Evolutionary conservation across 306 rosid species (phyloP).

Genomic region (Cicer chorassanicum): DNA sequence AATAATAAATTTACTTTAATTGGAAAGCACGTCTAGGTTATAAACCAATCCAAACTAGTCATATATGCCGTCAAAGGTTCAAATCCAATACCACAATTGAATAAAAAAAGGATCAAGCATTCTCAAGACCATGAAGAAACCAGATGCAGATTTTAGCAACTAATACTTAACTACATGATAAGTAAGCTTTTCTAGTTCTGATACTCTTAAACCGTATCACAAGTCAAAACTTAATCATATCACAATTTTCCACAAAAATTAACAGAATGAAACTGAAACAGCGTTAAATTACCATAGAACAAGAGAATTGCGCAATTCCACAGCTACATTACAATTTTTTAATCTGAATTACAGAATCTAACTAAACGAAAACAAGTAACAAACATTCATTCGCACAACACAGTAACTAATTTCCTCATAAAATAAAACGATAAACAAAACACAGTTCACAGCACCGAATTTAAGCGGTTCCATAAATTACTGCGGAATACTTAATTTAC

Average conservation of each 20-base stretch:
- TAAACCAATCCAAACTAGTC: neutral
- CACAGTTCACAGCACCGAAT: neutral
- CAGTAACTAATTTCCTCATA: neutral
- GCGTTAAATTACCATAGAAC: neutral
- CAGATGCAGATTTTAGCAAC: neutral
- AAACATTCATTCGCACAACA: neutral
- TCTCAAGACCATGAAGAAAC: constrained; percentile 7
- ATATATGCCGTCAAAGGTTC: neutral
- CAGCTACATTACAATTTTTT: constrained; percentile 15
- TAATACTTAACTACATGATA: neutral
- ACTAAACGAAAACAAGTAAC: constrained; percentile 23
- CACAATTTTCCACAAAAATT: constrained; percentile 12
- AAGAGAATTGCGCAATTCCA: constrained; percentile 13
- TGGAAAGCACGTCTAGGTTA: too few species aligned
- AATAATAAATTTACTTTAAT: neutral
- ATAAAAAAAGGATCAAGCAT: neutral
- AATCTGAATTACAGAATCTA: constrained; percentile 37
- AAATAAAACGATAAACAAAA: neutral
- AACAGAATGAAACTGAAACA: neutral
- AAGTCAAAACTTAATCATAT: constrained; percentile 19
- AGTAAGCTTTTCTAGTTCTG: constrained; percentile 11
- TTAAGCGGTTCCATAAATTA: constrained; percentile 22
- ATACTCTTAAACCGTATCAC: constrained; percentile 16
- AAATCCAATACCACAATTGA: neutral
- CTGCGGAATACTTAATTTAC: neutral